Evolutionary conservation across 164 flowering plant species (phyloP), one percentile per base, ranked within the genome.

Genomic region (Stephania yunnanensis): DNA sequence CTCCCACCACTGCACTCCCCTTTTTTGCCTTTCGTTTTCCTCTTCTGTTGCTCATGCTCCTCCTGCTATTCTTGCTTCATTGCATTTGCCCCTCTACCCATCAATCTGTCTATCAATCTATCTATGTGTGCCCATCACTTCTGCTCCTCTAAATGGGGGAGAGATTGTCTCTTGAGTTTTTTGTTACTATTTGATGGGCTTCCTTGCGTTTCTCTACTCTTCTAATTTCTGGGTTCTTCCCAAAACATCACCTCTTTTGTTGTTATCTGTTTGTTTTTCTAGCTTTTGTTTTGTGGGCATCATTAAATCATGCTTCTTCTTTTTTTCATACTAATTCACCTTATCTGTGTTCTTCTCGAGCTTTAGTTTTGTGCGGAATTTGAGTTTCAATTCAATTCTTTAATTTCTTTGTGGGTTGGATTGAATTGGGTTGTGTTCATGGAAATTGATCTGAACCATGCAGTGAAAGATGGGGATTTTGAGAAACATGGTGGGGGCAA

Each of bases 361-460:
- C 73, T 78, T 73, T 77, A 66, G 74, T 79, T 79, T 64, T 77
- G 30, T 80, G 73, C 81, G 77, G 46, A 45, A 7, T 74, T 50
- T 58, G 72, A 29, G 8, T 68, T 61, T 13, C 52, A 42, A 11
- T 50, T 50, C 55, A 36, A 36, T 36, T 50, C 55, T 50, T 50
- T 11, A 10, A 15, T 15, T 50, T 79, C 48, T 77, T 68, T 73
- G 53, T 29, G 17, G 25, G 25, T 48, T 70, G 55, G 69, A 36
- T 25, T 25, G 25, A 25, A 66, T 55, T 74, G 72, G 78, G 84
- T 78, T 72, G 55, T 50, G 55, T 86, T 85, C 76, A 94, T 94
- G 98, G 98, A 92, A 91, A 83, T 92, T 90, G 97, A 92, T 86
- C 85, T 92, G 84, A 92, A 91, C 81, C 87, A 87, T 84, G 87